phyloP scores from a whole-genome alignment of 75 land plant species.

The Azolla pinnata region DNA sequence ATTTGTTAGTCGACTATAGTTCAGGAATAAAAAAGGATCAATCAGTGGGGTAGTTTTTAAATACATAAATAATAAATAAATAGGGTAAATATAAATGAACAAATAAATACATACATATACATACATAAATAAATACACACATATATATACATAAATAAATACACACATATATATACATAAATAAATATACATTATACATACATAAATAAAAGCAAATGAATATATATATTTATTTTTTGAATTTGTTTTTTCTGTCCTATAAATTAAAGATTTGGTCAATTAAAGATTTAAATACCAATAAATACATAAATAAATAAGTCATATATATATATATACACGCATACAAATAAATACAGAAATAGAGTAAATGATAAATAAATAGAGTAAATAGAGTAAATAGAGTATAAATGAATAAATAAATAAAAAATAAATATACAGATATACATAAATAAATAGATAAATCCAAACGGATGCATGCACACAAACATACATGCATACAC shows the following conservation, averaged over 20 bases:
- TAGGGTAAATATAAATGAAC: too few relatives aligned
- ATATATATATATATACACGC: slow-evolving; percentile 4
- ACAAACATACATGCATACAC: slow-evolving; percentile 4
- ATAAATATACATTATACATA: background rate
- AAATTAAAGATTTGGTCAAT: background rate
- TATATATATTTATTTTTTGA: background rate
- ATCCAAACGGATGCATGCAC: background rate
- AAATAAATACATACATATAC: too few relatives aligned
- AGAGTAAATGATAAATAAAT: too few relatives aligned
- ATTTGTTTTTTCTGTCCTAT: background rate
- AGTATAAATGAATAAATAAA: background rate
- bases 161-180: too few relatives aligned
- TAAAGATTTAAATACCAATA: background rate
- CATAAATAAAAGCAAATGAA: background rate
- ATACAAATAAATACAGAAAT: background rate
- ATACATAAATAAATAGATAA: background rate
- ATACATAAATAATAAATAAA: too few relatives aligned
- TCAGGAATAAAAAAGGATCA: too few relatives aligned
- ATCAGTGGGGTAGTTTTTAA: too few relatives aligned
- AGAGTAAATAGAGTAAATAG: too few relatives aligned
- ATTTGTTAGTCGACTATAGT: too few relatives aligned
- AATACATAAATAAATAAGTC: background rate
- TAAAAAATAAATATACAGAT: background rate
- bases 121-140: too few relatives aligned
- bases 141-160: too few relatives aligned